These are phyloP conservation scores for Thermomyces lanuginosus DNA, from an alignment of 2,329 filamentous ascomycete genomes.

Conservation along the genomic window DNA sequence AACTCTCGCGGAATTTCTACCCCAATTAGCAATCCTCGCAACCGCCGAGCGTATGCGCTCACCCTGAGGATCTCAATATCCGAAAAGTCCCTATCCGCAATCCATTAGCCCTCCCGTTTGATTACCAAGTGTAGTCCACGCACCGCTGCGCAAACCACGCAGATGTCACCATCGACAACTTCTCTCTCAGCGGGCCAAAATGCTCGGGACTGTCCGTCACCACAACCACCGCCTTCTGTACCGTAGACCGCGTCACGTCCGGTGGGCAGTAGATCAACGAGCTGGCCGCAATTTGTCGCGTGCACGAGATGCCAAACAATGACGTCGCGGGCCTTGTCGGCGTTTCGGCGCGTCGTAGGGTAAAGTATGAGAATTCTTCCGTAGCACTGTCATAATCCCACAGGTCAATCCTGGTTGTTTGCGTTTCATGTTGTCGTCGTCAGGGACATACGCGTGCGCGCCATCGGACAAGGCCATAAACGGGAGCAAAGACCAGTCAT, in stretches of 20 bases:
- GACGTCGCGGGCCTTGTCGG: conserved; percentile 47
- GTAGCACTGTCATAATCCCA: conserved; percentile 49
- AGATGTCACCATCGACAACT: conserved; percentile 74
- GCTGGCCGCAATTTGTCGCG: conserved; percentile 70
- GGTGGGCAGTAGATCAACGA: conserved; percentile 60
- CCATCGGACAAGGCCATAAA: conserved; percentile 97
- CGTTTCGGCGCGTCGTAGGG: conserved; percentile 47
- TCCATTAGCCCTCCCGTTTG: not conserved
- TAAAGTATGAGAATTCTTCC: conserved; percentile 98
- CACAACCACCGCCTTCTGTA: conserved; percentile 94
- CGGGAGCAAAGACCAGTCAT: conserved; percentile 79
- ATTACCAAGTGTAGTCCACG: conserved; percentile 10
- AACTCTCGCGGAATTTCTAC: conserved; percentile 74
- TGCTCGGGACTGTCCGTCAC: conserved; percentile 80
- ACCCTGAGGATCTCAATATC: conserved; percentile 73
- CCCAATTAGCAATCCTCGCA: conserved; percentile 9
- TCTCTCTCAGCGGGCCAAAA: conserved; percentile 80
- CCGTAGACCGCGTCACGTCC: conserved; percentile 91
- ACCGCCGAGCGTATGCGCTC: not conserved
- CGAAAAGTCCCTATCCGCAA: conserved; percentile 65
- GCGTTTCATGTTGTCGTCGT: no score
- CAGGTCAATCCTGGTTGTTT: no score
- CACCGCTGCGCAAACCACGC: conserved; percentile 89
- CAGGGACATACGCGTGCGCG: conserved; percentile 71
- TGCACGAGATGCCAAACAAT: conserved; percentile 91